Evolutionary conservation across 768 basidiomycete genomes (phyloP), one percentile per base, ranked within the genome.

Genomic region (Agaricus sinodeliciosus): DNA sequence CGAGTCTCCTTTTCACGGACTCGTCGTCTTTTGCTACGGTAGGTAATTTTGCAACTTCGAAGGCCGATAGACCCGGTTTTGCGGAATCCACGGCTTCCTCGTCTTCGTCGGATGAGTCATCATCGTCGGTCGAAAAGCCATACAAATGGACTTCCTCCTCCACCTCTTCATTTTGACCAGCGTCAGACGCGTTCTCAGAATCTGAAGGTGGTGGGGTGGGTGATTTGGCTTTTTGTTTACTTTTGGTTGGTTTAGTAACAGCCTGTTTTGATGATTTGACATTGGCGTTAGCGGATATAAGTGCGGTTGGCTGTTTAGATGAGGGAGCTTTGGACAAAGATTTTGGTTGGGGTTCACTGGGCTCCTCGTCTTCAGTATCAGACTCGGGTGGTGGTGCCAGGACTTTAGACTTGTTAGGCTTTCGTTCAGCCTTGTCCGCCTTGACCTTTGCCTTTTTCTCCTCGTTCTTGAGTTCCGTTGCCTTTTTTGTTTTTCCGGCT

Each of bases 1-100:
- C 80, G 3, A 84, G 67, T 62, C 76, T 84, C 58, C 71, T 71
- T 58, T 87, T 83, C 11, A 97, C 87, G 1, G 74, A 79, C 40
- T 76, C 84, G 63, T 95, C 93, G 64, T 94, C 92, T 62, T 93
- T 94, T 22, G 89, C 87, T 22, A 93, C 73, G 0, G 90, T 93
- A 1, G 94, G 94, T 36, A 97, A 74, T 59, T 81, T 84, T 22
- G 63, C 70, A 25, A 93, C 70, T 57, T 94, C 86, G 40, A 94
- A 66, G 9, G 73, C 73, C 9, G 73, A 67, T 13, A 71, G 67
- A 48, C 45, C 44, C 9, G 51, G 45, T 35, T 53, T 48, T 9
- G 81, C 78, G 2, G 37, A 39, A 15, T 72, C 78, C 26, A 78
- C 78, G 58, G 74, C 77, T 48, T 73, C 75, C 22, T 69, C 67